Base-by-base conservation (phyloP, 139 green algal genomes). In the Mesotaenium endlicherianum region DNA sequence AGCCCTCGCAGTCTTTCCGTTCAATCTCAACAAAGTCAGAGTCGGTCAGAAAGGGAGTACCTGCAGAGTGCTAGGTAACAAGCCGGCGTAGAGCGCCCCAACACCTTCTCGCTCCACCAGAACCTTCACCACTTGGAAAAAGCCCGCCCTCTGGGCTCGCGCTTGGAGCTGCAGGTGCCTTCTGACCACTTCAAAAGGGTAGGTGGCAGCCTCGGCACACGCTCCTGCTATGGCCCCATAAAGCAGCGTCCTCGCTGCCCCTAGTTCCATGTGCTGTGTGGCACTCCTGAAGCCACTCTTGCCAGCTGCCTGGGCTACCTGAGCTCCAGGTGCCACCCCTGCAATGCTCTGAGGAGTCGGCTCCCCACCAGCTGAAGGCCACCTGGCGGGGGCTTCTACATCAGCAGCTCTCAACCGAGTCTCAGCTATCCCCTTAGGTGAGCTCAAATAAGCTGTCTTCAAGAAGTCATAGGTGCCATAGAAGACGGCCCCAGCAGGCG, bases 401-500 rank as follows among this genome's bases (percentile, higher is more conserved):
- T 64, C 53, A 6, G 6, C 8, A n/a, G n/a, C n/a, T n/a, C n/a
- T n/a, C n/a, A n/a, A n/a, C n/a, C n/a, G n/a, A n/a, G n/a, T n/a
- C n/a, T n/a, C n/a, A n/a, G n/a, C n/a, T n/a, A n/a, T n/a, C 11
- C 60, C 60, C 43, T 72, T 11, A n/a, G 5, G 39, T 14, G 58
- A 84, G 1, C 44, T 42, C 40, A 87, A 36, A 30, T 80, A 69
- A 17, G 39, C 11, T 0, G 69, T 40, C 85, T 95, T 95, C 5
- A 97, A 82, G n/a, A 91, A 2, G 80, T 95, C 92, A 82, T 95
- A 97, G 50, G 93, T 79, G 45, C 91, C 92, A 75, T 96, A 97
- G 81, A 95, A 97, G 2, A 96, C 86, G 14, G 93, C 93, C 26
- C 92, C 92, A 41, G 91, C 89, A n/a, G 93, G 92, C 0, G 91